Evolutionary conservation across 805 yeast genomes (phyloP), one percentile per base, ranked within the genome.

Genomic region (Tetrapisispora phaffii): DNA sequence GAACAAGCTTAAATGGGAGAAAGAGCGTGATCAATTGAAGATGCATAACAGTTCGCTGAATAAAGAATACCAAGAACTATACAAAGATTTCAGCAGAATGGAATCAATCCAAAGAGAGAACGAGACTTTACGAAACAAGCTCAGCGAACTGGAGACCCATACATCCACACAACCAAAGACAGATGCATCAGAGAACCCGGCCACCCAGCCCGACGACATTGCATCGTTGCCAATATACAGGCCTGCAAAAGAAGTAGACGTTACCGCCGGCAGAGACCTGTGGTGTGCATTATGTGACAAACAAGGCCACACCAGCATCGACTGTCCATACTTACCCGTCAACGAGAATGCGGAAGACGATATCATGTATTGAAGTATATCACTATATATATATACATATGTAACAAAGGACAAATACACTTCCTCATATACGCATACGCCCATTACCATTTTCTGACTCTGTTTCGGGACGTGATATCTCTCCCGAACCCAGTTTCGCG

Each of bases 281-380:
- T 90, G 96, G 95, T 90, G 98, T 67, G 96, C 95, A 0, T 69
- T 87, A 44, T 90, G 98, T 66, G 97, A 90, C 61, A 70, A 86
- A 44, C 80, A 77, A 38, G 98, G 97, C 0, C 98, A 90, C 59
- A 81, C 79, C 40, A 83, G 93, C 51, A 70, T 80, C 26, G 87
- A 87, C 45, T 90, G 98, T 64, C 96, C 96, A 7, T 39, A 39
- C 23, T 20, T 24, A 28, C 39, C 23, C 7, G 26, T 36, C 7
- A 36, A 13, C 15, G 28, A 38, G 19, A 10, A 38, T 15, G 28
- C 26, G 15, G 39, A 35, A 4, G 17, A 35, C 15, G 28, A 15
- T 23, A 7, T 16, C 10, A 28, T 28, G 31, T 28, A 28, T 28
- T 28, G 13, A 28, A 12, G 13, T 10, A 4, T 28, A 28, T 12